Conservation (phyloP, 2,329 filamentous ascomycete species). For the Venturiaceae sp. region DNA sequence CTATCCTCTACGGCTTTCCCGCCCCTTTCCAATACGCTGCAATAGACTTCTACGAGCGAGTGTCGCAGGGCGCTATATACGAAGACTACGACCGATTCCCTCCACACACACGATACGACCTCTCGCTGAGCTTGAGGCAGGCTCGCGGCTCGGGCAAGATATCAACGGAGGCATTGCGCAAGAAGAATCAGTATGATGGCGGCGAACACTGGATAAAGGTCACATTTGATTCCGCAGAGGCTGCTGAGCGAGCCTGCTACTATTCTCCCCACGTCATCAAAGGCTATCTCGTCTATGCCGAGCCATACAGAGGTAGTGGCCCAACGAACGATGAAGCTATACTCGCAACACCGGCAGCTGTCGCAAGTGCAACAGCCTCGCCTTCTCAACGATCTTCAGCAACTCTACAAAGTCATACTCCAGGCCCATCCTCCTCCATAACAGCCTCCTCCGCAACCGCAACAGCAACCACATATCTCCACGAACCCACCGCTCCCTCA, state of each 20-base stretch:
- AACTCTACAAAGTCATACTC: slow-evolving; percentile 13
- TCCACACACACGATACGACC: slow-evolving; percentile 62
- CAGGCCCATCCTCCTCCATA: slow-evolving; percentile 19
- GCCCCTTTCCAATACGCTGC: slow-evolving; percentile 67
- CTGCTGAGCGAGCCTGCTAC: slow-evolving; percentile 38
- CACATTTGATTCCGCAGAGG: slow-evolving; percentile 39
- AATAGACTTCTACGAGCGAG: slow-evolving; percentile 77
- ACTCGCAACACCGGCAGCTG: slow-evolving; percentile 23
- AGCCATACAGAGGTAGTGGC: slow-evolving; percentile 34
- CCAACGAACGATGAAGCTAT: slow-evolving; percentile 34
- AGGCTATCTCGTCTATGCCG: slow-evolving; percentile 37
- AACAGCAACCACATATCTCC: slow-evolving; percentile 5
- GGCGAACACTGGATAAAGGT: slow-evolving; percentile 80
- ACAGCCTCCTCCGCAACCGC: slow-evolving; percentile 33
- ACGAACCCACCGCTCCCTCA: slow-evolving; percentile 9
- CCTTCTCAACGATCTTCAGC: slow-evolving; percentile 16
- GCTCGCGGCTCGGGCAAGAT: slow-evolving; percentile 54
- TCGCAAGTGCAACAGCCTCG: slow-evolving; percentile 22
- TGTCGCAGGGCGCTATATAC: slow-evolving; percentile 71
- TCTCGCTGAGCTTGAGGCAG: slow-evolving; percentile 58
- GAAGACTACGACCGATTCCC: slow-evolving; percentile 88
- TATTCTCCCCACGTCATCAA: slow-evolving; percentile 36
- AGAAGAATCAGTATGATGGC: slow-evolving; percentile 72
- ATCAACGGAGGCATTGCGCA: slow-evolving; percentile 61
- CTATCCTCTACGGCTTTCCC: slow-evolving; percentile 76